Base-by-base conservation (phyloP, 2,329 filamentous ascomycete genomes). In the Hymenoscyphus salicellus region DNA sequence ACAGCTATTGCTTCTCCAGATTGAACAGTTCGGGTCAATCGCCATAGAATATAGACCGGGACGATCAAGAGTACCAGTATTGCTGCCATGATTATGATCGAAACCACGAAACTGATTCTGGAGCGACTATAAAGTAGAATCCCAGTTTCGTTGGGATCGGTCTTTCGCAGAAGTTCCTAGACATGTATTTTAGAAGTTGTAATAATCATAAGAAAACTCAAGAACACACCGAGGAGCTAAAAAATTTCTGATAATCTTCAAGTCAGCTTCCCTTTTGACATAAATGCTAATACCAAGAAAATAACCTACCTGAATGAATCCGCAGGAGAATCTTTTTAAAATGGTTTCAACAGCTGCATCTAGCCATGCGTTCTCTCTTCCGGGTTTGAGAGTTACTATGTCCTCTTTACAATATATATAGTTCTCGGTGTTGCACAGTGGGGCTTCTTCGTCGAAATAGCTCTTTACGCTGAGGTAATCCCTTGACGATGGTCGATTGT, bases 11-110 rank as follows among this genome's bases (percentile, higher is more conserved):
- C 26, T 20, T 43, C n/a, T 7, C 23, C n/a, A 8, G 57, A 20
- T 20, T 59, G 16, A 16, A n/a, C 17, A 11, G 8, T n/a, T 14
- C 2, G 17, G 14, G 43, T 65, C 11, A 70, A 26, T 1, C 63
- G 59, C 66, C 63, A 68, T 10, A 71, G 61, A 16, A 69, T 55
- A 20, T 65, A 70, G 1, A 68, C 62, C 0, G 70, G 69, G 1
- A 69, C n/a, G 5, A 71, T 66, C 0, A 71, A 58, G 1, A 71
- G 65, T 14, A 57, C 58, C 2, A 71, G 55, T 23, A 71, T 63
- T 5, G 61, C 55, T 0, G 36, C 3, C 1, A 52, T 61, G 3
- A 67, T 63, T 23, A 70, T 65, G 6, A 63, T 8, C 2, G 67
- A 67, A 4, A 64, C 68, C 0, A 67, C 36, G 4, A 62, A 23